Evolutionary conservation across 495 filamentous ascomycete genomes (phyloP), one percentile per base, ranked within the genome.

Genomic region (Neurospora pannonica): DNA sequence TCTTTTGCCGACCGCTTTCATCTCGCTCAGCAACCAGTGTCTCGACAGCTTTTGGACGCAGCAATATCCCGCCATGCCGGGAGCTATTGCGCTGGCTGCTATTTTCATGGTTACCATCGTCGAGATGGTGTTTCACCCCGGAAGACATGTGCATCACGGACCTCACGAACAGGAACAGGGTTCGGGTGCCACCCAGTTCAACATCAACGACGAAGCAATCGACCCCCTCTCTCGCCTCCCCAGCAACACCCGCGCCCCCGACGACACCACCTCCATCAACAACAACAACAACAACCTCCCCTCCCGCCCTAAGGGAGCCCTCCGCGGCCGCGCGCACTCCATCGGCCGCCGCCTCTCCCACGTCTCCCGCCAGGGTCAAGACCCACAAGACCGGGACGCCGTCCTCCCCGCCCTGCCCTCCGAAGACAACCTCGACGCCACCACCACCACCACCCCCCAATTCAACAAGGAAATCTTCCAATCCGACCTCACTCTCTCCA

Each of bases 1-100:
- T 80, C 84, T 91, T 24, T 90, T 96, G 5, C 93, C 93, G 2
- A 95, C 92, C 2, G 93, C 93, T 38, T 95, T 96, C 80, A 83
- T 89, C 70, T 94, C 92, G 5, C 86, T 96, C 37, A 92, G 90
- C n/a, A 89, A 95, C 76, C 88, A 89, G 62, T 96, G 93, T 78
- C 90, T 96, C 11, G 91, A 92, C 34, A 81, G 79, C 34, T 92
- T 93, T 75, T 95, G 93, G 89, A 94, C 88, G 74, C 76, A 87
- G 38, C 86, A 87, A 37, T 96, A 94, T 78, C 90, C 87, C 19
- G 91, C 93, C 28, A 93, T 94, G 86, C 88, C 93, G 24, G 93
- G 93, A 0, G 87, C 93, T 46, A 88, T 95, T 69, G 92, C 92
- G 38, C 93, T 95, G 88, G 78, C 88, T 1, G 89, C 91, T 0